Evolutionary conservation across 768 basidiomycete species (phyloP), one percentile per base, ranked within the genome.

Genomic region (Polyporus arcularius): DNA sequence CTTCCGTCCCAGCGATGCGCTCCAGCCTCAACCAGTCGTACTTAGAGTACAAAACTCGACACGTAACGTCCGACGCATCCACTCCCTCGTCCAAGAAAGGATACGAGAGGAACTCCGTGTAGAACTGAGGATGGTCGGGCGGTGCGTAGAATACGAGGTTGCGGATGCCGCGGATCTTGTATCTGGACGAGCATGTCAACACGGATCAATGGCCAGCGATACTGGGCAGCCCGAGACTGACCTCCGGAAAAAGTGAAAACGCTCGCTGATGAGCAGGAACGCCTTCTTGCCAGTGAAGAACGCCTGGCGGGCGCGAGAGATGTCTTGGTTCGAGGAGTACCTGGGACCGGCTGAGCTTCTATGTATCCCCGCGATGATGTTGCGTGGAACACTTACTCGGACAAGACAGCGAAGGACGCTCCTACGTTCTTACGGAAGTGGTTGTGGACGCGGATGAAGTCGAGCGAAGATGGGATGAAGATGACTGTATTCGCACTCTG

Each of bases 241-340:
- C 89, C 94, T 80, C 64, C 92, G 85, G 81, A 94, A 98, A 74
- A 98, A 99, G 74, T 99, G 96, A 80, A 98, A 98, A n/a, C 97
- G 86, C 71, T 99, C 97, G 67, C 92, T 96, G 70, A 98, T 80
- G 63, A 98, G 80, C 32, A 99, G 73, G 79, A 98, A 93, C 0
- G 89, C 79, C 65, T 89, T 93, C 67, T 89, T 87, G 43, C 92
- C 92, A 21, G 80, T 81, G 82, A 96, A 98, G 79, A 99, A 98
- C 0, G 89, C 85, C 67, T 95, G 92, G 46, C 97, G 84, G 0
- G 96, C 96, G 3, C 95, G 88, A 4, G 92, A 92, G 64, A 99
- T 96, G 57, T 98, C 96, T 73, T 92, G 88, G 65, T 94, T 96
- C 11, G 92, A 86, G 0, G 94, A 95, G 72, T 98, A 96, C 71